A percentile compares a stretch with the other conserved stretches of the same genome.
Conservation (phyloP, 345 rosid genomes). For the Hirschfeldia incana region DNA sequence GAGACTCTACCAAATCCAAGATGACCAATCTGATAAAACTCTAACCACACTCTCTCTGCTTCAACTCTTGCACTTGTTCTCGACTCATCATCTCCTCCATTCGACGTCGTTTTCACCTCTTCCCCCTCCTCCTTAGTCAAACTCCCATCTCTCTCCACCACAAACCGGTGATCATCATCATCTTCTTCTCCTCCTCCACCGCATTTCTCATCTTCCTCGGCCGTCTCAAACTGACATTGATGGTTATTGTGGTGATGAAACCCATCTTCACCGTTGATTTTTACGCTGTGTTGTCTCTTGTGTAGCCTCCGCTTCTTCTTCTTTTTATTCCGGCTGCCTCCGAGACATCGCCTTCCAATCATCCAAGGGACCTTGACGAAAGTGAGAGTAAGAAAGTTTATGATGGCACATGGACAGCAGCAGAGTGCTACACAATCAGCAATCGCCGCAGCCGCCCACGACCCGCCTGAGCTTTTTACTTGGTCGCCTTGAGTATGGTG, state of each 20-base stretch:
- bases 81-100: conserved; percentile 37
- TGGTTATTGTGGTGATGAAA: conserved; percentile 10
- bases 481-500: conserved; percentile 38
- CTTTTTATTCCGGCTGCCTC: conserved; percentile 25
- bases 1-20: conserved; percentile 92
- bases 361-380: conserved; percentile 74
- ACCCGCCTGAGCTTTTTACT: conserved; percentile 56
- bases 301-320: conserved; percentile 17
- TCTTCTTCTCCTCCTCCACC: conserved; percentile 20
- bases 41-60: conserved; percentile 73
- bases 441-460: conserved; percentile 66
- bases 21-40: conserved; percentile 76
- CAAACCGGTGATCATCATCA: conserved; percentile 37
- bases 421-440: conserved; percentile 90
- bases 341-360: conserved; percentile 62
- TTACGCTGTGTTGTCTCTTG: neutral
- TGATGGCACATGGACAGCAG: conserved; percentile 83
- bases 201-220: conserved; percentile 23
- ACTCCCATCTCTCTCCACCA: conserved; percentile 46
- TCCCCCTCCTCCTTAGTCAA: conserved; percentile 33
- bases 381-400: conserved; percentile 63
- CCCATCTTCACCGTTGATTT: conserved; percentile 20
- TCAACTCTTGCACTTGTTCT: conserved; percentile 51
- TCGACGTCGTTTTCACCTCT: conserved; percentile 25
- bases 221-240: conserved; percentile 28